Percentiles rank a stretch among this genome's conserved stretches.
These are phyloP conservation scores for Obelidium mucronatum DNA, from an alignment of 192 early-diverging fungal genomes.

Conservation along the genomic window DNA sequence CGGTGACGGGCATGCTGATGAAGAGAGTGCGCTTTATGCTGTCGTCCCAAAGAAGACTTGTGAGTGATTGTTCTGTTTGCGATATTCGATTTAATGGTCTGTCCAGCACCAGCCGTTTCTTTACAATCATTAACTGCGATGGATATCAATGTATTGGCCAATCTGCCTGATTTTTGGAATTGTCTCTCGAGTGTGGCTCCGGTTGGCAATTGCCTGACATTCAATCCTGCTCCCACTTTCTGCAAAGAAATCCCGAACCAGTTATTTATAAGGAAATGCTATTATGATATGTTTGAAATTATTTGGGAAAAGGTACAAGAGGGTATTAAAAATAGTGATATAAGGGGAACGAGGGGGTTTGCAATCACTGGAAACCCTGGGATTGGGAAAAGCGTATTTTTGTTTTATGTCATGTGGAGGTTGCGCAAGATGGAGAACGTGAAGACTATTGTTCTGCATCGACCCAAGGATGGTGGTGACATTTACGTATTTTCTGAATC, in stretches of 20 bases:
- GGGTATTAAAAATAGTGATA: not conserved
- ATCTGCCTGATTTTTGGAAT: too few relatives aligned
- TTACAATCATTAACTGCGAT: not conserved
- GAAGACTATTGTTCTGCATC: slow-evolving; percentile 9
- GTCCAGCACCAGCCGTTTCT: not conserved
- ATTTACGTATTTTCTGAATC: not conserved
- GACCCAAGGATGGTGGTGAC: not conserved
- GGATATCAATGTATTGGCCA: too few relatives aligned
- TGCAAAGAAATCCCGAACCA: too few relatives aligned
- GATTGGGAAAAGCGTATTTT: slow-evolving; percentile 13
- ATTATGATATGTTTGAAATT: slow-evolving; percentile 11
- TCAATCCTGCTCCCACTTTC: slow-evolving; percentile 13
- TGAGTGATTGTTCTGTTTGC: not conserved
- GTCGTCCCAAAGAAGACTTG: slow-evolving; percentile 13
- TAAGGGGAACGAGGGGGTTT: slow-evolving; percentile 19
- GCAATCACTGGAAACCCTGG: slow-evolving; percentile 24
- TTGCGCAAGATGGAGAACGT: not conserved
- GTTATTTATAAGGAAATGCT: slow-evolving; percentile 21
- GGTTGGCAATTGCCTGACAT: not conserved
- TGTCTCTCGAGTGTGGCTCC: slow-evolving; percentile 13
- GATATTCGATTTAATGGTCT: not conserved
- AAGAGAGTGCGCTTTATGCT: not conserved
- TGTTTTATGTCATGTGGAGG: slow-evolving; percentile 11
- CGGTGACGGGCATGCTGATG: not conserved
- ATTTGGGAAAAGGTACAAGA: not conserved